Percentiles rank a stretch among this genome's conserved stretches.
These are phyloP conservation scores for Centrapalus pauciflorus DNA, from an alignment of 129 eudicot species.

Conservation along the genomic window DNA sequence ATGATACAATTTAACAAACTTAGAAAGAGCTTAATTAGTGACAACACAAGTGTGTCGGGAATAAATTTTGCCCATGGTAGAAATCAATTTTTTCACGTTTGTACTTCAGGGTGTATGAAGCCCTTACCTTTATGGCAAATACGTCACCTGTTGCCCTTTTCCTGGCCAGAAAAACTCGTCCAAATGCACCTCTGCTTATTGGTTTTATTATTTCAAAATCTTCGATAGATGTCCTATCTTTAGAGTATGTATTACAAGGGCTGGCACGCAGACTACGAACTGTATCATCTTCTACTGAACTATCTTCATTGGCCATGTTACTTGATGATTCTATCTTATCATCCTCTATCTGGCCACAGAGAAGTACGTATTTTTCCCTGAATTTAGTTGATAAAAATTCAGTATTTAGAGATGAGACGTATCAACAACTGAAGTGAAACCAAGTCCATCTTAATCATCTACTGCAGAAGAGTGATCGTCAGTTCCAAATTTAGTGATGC, in stretches of 20 bases:
- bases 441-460: not conserved
- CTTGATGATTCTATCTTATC: slow-evolving; percentile 58
- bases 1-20: not conserved
- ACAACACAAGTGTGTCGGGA: not conserved
- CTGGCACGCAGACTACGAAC: slow-evolving; percentile 83
- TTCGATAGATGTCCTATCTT: slow-evolving; percentile 92
- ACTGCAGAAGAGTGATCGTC: slow-evolving; percentile 13
- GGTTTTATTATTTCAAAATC: slow-evolving; percentile 99
- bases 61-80: not conserved
- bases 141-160: slow-evolving; percentile 96
- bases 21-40: not conserved
- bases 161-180: slow-evolving; percentile 92
- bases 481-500: slow-evolving; percentile 16
- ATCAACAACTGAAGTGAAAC: slow-evolving; percentile 15
- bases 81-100: not conserved
- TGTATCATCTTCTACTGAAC: slow-evolving; percentile 77
- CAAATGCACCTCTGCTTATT: slow-evolving; percentile 98
- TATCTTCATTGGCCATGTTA: slow-evolving; percentile 57
- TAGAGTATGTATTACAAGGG: slow-evolving; percentile 69
- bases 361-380: slow-evolving; percentile 94
- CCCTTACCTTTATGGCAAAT: slow-evolving; percentile 92
- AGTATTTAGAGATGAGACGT: slow-evolving; percentile 9
- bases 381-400: slow-evolving; percentile 7
- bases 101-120: slow-evolving; percentile 15
- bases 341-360: slow-evolving; percentile 94